Conservation (phyloP, 192 early-diverging fungal species). For the Podochytrium sp. region DNA sequence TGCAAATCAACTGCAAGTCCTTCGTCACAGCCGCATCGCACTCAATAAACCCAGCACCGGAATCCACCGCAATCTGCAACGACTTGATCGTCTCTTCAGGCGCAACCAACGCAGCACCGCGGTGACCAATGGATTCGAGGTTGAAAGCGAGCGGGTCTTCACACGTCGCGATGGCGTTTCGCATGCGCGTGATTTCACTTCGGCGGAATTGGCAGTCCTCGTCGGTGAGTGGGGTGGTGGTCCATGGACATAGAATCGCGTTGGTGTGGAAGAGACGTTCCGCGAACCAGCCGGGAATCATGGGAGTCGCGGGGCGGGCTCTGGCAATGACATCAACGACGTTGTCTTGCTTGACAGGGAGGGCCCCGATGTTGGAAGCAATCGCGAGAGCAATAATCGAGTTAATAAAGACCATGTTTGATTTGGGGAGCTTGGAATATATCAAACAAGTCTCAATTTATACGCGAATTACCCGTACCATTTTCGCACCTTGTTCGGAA, state of each 20-base stretch:
- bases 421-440: neutral
- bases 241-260: conserved; percentile 20
- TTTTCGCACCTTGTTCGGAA: neutral
- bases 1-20: conserved; percentile 23
- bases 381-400: neutral
- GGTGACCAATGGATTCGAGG: conserved; percentile 14
- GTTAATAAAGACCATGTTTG: neutral
- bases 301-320: neutral
- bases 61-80: conserved; percentile 13
- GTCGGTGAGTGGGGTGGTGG: neutral
- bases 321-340: neutral
- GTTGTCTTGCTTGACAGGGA: neutral
- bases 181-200: conserved; percentile 5
- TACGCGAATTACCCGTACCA: neutral
- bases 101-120: conserved; percentile 15
- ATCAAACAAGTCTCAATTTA: neutral
- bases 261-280: conserved; percentile 11
- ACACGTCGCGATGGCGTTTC: conserved; percentile 11
- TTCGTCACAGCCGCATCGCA: conserved; percentile 30
- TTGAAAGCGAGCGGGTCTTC: conserved; percentile 8
- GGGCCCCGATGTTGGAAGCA: neutral
- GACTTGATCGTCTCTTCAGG: conserved; percentile 21
- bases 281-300: conserved; percentile 22
- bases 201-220: conserved; percentile 12
- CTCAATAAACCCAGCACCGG: conserved; percentile 21